Conservation (phyloP, 352 stramenopile genomes). For the Phytophthora syringae region DNA sequence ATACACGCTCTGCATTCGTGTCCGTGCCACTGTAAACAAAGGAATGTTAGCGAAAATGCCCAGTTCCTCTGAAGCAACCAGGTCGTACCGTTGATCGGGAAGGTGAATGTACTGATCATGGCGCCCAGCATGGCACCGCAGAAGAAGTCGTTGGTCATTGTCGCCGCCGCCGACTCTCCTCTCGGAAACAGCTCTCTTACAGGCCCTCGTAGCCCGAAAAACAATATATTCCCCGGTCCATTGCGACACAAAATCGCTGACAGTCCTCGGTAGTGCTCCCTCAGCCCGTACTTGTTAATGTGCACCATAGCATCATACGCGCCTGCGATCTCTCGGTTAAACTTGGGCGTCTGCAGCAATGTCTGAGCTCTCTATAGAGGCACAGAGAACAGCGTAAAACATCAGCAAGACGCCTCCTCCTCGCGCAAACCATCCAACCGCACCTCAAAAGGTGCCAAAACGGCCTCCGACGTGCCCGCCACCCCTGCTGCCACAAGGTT, state of each 20-base stretch:
- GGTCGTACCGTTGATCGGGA: constrained; percentile 80
- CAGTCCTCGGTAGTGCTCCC: constrained; percentile 85
- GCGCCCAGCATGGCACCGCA: constrained; percentile 84
- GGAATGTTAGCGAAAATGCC: background rate
- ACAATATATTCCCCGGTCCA: constrained; percentile 84
- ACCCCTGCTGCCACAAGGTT: constrained; percentile 68
- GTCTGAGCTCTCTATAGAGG: constrained; percentile 76
- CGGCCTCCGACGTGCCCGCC: constrained; percentile 82
- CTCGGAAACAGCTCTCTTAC: constrained; percentile 70
- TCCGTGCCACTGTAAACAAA: constrained; percentile 61
- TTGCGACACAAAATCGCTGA: constrained; percentile 86
- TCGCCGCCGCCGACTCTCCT: constrained; percentile 45
- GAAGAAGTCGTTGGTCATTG: constrained; percentile 85
- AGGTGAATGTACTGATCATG: constrained; percentile 85
- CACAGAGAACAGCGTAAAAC: constrained; percentile 1
- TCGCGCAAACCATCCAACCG: background rate
- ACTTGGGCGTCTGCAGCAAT: constrained; percentile 87
- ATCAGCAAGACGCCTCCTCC: background rate
- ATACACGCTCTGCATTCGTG: constrained; percentile 86
- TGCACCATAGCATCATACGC: constrained; percentile 83
- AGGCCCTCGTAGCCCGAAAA: constrained; percentile 83
- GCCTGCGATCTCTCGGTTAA: constrained; percentile 80
- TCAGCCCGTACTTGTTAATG: constrained; percentile 79
- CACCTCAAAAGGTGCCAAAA: constrained; percentile 89
- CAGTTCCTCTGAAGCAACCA: background rate